Conservation (phyloP, 2,329 filamentous ascomycete genomes). For the Aspergillus fumigatus region DNA sequence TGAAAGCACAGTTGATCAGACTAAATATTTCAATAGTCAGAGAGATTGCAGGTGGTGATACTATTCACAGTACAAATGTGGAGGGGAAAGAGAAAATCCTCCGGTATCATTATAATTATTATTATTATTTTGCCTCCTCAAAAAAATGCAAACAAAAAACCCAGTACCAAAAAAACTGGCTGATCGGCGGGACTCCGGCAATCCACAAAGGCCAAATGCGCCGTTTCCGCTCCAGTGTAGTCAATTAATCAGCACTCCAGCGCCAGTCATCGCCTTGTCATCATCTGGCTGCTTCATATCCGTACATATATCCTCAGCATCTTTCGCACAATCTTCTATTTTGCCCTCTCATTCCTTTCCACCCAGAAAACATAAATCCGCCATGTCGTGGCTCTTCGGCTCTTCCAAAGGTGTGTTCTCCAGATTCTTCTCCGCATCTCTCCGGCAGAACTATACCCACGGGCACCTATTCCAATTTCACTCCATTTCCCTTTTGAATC, state of each 20-base stretch:
- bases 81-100: slow-evolving; percentile 9
- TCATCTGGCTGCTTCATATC: slow-evolving; percentile 1
- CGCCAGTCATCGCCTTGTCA: not conserved
- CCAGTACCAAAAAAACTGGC: slow-evolving; percentile 8
- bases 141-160: slow-evolving; percentile 13
- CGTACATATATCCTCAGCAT: not conserved
- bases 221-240: slow-evolving; percentile 10
- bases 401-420: slow-evolving; percentile 28
- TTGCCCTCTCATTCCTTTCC: not conserved
- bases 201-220: slow-evolving; percentile 15
- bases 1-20: not conserved
- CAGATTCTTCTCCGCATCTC: slow-evolving; percentile 2
- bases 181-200: slow-evolving; percentile 16
- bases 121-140: not conserved
- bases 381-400: slow-evolving; percentile 35
- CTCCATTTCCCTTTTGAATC: not conserved
- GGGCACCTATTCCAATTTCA: not conserved
- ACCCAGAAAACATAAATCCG: slow-evolving; percentile 1
- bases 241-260: slow-evolving; percentile 17
- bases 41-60: not conserved
- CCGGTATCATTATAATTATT: not conserved
- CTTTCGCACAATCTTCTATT: slow-evolving; percentile 1
- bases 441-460: slow-evolving; percentile 3
- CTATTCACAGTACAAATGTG: slow-evolving; percentile 3
- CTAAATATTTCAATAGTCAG: not conserved